phyloP scores from a whole-genome alignment of 23 red algal species.

The Gracilaria domingensis region DNA sequence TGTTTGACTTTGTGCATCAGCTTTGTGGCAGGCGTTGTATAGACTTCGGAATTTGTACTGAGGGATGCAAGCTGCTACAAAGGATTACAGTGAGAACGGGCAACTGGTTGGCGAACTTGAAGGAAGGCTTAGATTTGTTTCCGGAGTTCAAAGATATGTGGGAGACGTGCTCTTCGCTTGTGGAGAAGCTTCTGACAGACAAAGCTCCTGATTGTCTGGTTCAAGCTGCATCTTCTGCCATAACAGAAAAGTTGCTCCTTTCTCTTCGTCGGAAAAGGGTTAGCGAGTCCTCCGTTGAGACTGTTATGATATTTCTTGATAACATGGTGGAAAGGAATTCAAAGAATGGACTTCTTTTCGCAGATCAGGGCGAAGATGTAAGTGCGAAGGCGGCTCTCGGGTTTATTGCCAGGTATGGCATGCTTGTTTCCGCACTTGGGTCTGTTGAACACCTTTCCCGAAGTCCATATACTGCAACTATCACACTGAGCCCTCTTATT shows the following conservation, averaged over 20 bases:
- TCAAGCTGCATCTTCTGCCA: constrained; percentile 35
- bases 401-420: constrained; percentile 39
- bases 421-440: constrained; percentile 34
- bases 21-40: constrained; percentile 15
- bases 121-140: not conserved
- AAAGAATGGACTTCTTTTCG: constrained; percentile 15
- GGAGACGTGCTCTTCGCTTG: constrained; percentile 34
- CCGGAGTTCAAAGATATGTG: constrained; percentile 53
- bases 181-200: constrained; percentile 47
- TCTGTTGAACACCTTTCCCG: not conserved
- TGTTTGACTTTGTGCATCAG: constrained; percentile 57
- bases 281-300: constrained; percentile 27
- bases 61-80: constrained; percentile 64
- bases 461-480: not conserved
- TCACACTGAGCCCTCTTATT: constrained; percentile 16
- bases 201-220: constrained; percentile 47
- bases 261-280: constrained; percentile 23
- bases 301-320: constrained; percentile 26
- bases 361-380: constrained; percentile 66
- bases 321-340: constrained; percentile 30
- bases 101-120: not conserved
- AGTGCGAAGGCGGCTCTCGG: constrained; percentile 27
- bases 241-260: constrained; percentile 46
- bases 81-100: constrained; percentile 36
- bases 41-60: constrained; percentile 49